Base-by-base conservation (phyloP, 2,329 filamentous ascomycete genomes). In the Tolypocladium paradoxum region DNA sequence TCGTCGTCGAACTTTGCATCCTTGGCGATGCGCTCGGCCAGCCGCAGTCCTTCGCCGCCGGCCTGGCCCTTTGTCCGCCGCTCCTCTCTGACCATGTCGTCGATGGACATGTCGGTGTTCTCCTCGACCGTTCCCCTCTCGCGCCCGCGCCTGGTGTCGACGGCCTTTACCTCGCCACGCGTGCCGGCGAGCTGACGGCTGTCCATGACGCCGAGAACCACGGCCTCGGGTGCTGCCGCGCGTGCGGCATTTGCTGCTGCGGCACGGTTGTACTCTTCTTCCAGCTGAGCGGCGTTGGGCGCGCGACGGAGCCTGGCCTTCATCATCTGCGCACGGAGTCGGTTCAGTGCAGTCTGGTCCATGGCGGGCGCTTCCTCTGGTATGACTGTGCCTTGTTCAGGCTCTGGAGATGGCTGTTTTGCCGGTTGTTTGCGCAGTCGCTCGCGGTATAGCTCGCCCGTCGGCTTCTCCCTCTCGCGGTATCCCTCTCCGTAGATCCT, bases 1-100 rank as follows among this genome's bases (percentile, higher is more conserved):
- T 95, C 87, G 63, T 95, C 84, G 73, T 90, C 85, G 66, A 95
- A 99, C 65, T 91, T 95, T 49, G 73, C 81, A 68, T 99, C 93
- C 66, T 95, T 95, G 52, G 91, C 89, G 60, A 99, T 99, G 55
- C 91, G 84, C 67, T 97, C 91, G 3, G 93, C 93, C 34, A 96
- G 80, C 4, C 88, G 82, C 61, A 84, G 76, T 1, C 88, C 88
- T 65, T 96, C 91, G 51, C 90, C 90, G 43, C 88, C 89, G 4
- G 76, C 75, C 63, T 89, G 83, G 18, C 85, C 85, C 54, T 84
- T 85, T 5, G 89, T 96, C 52, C 92, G 85, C 36, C 89, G 83
- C 70, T 99, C 93, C 69, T 97, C 91, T 31, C 90, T 84, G 20
- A 99, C 83, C 93, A 99, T 99, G 68, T 99, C 93, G 52, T 95